Evolutionary conservation across 495 filamentous ascomycete species (phyloP).

Genomic region (Aspergillus biplanus): DNA sequence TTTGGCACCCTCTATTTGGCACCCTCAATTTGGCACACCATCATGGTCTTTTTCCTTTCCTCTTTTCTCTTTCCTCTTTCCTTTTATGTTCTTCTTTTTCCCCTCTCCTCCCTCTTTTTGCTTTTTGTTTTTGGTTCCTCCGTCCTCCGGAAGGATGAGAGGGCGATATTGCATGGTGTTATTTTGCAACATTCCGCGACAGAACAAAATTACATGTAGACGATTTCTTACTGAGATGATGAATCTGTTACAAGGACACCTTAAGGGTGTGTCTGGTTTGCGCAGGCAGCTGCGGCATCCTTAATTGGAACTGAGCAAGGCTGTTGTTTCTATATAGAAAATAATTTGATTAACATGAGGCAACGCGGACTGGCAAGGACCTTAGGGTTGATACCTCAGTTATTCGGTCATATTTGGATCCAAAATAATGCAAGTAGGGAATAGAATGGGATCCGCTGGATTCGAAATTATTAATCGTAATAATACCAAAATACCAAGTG

Average conservation of each 20-base stretch:
- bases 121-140: conserved; percentile 6
- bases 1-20: conserved; percentile 16
- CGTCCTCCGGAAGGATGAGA: conserved; percentile 11
- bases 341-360: background rate
- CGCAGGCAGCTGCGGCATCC: background rate
- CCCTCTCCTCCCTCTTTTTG: background rate
- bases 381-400: background rate
- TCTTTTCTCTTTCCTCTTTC: conserved; percentile 10
- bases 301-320: background rate
- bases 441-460: no score
- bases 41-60: conserved; percentile 1
- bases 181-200: background rate
- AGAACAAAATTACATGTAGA: conserved; percentile 10
- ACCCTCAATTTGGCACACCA: conserved; percentile 6
- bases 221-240: conserved; percentile 10
- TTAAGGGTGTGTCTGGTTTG: background rate
- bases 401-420: no score
- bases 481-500: background rate
- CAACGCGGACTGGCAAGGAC: background rate
- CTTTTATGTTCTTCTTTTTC: background rate
- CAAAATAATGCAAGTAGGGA: no score
- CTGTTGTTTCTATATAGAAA: background rate
- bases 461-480: background rate
- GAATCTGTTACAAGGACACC: background rate
- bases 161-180: conserved; percentile 8